Conservation (phyloP, 164 flowering plant genomes). For the Stephania yunnanensis region DNA sequence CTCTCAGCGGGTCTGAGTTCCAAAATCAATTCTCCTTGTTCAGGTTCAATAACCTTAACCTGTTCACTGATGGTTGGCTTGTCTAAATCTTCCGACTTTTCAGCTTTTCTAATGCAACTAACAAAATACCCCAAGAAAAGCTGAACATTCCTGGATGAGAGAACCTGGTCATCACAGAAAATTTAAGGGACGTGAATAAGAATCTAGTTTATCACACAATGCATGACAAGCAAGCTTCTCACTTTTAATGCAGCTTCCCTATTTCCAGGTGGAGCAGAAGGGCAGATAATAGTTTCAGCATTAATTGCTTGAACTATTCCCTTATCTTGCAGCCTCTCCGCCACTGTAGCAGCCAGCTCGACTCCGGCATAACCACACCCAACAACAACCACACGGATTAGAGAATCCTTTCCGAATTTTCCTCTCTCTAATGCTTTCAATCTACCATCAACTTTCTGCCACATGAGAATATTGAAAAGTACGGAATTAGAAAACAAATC, state of each 20-base stretch:
- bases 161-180: conserved; percentile 46
- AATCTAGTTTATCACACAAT: not conserved
- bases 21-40: conserved; percentile 37
- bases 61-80: conserved; percentile 10
- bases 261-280: conserved; percentile 82
- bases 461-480: conserved; percentile 4
- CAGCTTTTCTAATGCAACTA: conserved; percentile 45
- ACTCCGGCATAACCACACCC: conserved; percentile 97
- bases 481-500: not conserved
- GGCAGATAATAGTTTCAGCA: conserved; percentile 58
- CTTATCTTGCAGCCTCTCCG: conserved; percentile 71
- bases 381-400: conserved; percentile 66
- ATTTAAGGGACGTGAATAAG: not conserved
- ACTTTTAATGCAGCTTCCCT: conserved; percentile 87
- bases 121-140: conserved; percentile 80
- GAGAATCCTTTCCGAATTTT: conserved; percentile 51
- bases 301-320: conserved; percentile 82
- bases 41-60: conserved; percentile 15
- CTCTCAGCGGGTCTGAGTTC: conserved; percentile 81
- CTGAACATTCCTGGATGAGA: conserved; percentile 74
- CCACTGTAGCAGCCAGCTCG: conserved; percentile 89
- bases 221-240: conserved; percentile 15
- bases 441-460: conserved; percentile 64
- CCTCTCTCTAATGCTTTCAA: conserved; percentile 58
- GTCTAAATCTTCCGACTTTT: conserved; percentile 24